A percentile compares a stretch with the other conserved stretches of the same genome.
phyloP scores from a whole-genome alignment of 2,329 filamentous ascomycete genomes.

The Botrytis galanthina region DNA sequence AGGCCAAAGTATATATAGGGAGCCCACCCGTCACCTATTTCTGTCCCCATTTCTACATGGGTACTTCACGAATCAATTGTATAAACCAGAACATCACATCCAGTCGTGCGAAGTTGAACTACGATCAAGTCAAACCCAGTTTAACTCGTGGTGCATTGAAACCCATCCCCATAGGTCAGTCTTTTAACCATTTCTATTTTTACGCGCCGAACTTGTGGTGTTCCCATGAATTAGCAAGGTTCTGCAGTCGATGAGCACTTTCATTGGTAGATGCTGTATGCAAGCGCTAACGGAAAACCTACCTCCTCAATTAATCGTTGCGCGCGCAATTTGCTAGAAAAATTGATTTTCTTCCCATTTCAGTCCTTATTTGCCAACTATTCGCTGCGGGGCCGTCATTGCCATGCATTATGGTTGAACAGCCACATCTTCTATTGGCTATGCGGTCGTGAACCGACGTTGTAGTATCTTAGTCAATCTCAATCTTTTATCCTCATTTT shows the following conservation, averaged over 20 bases:
- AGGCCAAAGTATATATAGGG: not conserved
- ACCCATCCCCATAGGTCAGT: not conserved
- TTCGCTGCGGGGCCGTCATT: not conserved
- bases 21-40: slow-evolving; percentile 6
- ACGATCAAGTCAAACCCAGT: slow-evolving; percentile 12
- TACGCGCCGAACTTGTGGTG: slow-evolving; percentile 18
- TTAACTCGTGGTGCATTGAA: slow-evolving; percentile 1
- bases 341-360: slow-evolving; percentile 8
- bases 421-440: slow-evolving; percentile 11
- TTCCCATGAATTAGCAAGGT: slow-evolving; percentile 5
- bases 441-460: not conserved
- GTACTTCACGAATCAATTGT: slow-evolving; percentile 6
- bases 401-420: slow-evolving; percentile 6
- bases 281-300: slow-evolving; percentile 12
- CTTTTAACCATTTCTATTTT: slow-evolving; percentile 13
- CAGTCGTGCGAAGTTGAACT: slow-evolving; percentile 13
- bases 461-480: slow-evolving; percentile 12
- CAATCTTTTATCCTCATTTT: not conserved
- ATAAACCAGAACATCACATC: slow-evolving; percentile 14
- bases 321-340: slow-evolving; percentile 19
- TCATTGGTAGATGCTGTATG: slow-evolving; percentile 17
- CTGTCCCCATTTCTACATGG: not conserved
- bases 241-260: slow-evolving; percentile 8
- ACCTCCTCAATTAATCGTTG: slow-evolving; percentile 12
- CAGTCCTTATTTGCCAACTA: slow-evolving; percentile 8